These are phyloP conservation scores for Fusarium subtropicale DNA, from an alignment of 2,329 filamentous ascomycete genomes.

Conservation along the genomic window DNA sequence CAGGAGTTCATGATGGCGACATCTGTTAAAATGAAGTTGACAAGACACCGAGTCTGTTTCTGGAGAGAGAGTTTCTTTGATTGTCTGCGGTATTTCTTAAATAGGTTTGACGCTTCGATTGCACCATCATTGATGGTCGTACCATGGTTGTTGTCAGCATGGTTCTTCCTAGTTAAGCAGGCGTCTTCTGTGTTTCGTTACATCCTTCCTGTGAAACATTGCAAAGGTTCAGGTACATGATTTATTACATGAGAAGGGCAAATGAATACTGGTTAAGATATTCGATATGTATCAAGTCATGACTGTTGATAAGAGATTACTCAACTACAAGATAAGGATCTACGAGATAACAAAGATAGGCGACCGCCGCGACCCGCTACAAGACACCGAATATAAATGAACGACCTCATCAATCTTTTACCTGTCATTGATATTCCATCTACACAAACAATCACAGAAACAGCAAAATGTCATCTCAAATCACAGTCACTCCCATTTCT, in stretches of 20 bases:
- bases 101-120: conserved; percentile 17
- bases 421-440: not conserved
- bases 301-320: not conserved
- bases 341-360: conserved; percentile 31
- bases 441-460: not conserved
- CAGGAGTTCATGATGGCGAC: conserved; percentile 24
- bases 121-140: conserved; percentile 8
- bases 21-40: conserved; percentile 11
- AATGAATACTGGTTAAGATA: not conserved
- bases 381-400: conserved; percentile 20
- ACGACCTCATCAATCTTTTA: not conserved
- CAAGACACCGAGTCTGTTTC: not conserved
- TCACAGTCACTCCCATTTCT: conserved; percentile 55
- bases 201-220: not conserved
- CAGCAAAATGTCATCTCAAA: conserved; percentile 37
- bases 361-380: conserved; percentile 34
- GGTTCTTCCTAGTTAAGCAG: not conserved
- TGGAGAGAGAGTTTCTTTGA: not conserved
- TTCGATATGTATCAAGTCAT: not conserved
- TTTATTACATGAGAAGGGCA: not conserved
- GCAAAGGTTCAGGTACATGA: not conserved
- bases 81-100: conserved; percentile 24
- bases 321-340: not conserved
- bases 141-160: not conserved
- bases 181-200: not conserved